phyloP scores from a whole-genome alignment of 192 early-diverging fungal genomes.

The Rhizoclosmatium globosum region DNA sequence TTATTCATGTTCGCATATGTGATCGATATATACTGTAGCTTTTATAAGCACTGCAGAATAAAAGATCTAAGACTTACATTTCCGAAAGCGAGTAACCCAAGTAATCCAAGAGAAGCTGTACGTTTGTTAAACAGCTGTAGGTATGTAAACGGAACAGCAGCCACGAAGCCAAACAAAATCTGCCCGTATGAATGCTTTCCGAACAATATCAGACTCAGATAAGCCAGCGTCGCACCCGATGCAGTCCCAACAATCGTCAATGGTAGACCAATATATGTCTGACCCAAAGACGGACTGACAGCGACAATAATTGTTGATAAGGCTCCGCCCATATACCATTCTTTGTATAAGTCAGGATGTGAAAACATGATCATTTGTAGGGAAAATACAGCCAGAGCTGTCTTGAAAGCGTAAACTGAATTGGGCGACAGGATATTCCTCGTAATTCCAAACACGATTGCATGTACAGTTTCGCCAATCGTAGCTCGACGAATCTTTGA shows the following conservation, averaged over 20 bases:
- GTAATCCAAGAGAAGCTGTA: constrained; percentile 15
- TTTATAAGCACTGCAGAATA: background rate
- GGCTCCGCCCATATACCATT: constrained; percentile 4
- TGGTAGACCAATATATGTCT: constrained; percentile 1
- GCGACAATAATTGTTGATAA: constrained; percentile 25
- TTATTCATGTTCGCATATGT: constrained; percentile 20
- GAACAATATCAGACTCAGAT: background rate
- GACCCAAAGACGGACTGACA: constrained; percentile 9
- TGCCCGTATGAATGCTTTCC: constrained; percentile 4
- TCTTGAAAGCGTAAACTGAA: constrained; percentile 34
- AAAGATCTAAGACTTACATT: constrained; percentile 20
- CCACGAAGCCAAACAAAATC: background rate
- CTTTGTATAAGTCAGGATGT: constrained; percentile 7
- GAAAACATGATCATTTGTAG: constrained; percentile 20
- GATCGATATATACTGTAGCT: constrained; percentile 20
- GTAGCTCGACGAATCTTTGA: background rate
- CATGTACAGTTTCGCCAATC: background rate
- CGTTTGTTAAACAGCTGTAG: constrained; percentile 11
- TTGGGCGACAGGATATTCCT: background rate
- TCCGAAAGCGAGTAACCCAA: constrained; percentile 22
- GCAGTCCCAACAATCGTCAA: constrained; percentile 5
- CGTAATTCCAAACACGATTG: background rate
- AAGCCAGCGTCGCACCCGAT: background rate
- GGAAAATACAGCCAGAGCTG: constrained; percentile 19
- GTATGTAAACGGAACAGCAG: constrained; percentile 24